Percentiles rank a stretch among this genome's conserved stretches.
Conservation (phyloP, 208 protist genomes). For the Hexamita inflata region DNA sequence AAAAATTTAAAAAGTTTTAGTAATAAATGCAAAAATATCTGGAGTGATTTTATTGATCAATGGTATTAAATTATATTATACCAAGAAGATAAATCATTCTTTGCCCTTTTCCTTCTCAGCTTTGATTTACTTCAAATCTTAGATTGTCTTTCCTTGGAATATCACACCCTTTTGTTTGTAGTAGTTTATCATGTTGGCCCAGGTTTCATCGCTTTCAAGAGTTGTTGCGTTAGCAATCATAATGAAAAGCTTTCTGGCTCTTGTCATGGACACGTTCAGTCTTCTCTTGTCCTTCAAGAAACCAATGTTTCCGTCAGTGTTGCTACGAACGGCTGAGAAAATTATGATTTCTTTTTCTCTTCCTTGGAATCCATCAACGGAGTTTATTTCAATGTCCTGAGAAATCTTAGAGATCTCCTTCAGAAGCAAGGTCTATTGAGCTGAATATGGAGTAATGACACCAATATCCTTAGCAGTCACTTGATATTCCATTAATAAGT, state of each 20-base stretch:
- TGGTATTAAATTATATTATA: too few relatives aligned
- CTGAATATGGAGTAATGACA: not conserved
- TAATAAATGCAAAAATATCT: too few relatives aligned
- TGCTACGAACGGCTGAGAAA: slow-evolving; percentile 55
- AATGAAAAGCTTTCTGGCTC: slow-evolving; percentile 12
- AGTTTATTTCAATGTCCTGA: slow-evolving; percentile 47
- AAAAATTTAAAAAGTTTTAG: too few relatives aligned
- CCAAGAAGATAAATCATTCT: too few relatives aligned
- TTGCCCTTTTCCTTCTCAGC: too few relatives aligned
- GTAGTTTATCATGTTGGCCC: too few relatives aligned
- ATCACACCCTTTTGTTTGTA: too few relatives aligned
- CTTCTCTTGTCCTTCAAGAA: slow-evolving; percentile 51
- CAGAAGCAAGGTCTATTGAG: not conserved
- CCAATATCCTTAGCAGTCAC: not conserved
- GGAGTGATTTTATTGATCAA: too few relatives aligned
- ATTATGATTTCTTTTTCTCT: slow-evolving; percentile 72
- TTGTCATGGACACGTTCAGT: slow-evolving; percentile 50
- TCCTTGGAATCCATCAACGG: slow-evolving; percentile 74
- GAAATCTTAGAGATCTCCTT: not conserved
- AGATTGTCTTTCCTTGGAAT: too few relatives aligned
- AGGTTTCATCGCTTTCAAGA: too few relatives aligned
- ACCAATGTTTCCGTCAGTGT: slow-evolving; percentile 44
- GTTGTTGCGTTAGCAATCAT: not conserved
- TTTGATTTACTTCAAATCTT: too few relatives aligned
- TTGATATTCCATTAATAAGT: not conserved